phyloP scores from a whole-genome alignment of 305 asterid species.

The Ruellia speciosa region DNA sequence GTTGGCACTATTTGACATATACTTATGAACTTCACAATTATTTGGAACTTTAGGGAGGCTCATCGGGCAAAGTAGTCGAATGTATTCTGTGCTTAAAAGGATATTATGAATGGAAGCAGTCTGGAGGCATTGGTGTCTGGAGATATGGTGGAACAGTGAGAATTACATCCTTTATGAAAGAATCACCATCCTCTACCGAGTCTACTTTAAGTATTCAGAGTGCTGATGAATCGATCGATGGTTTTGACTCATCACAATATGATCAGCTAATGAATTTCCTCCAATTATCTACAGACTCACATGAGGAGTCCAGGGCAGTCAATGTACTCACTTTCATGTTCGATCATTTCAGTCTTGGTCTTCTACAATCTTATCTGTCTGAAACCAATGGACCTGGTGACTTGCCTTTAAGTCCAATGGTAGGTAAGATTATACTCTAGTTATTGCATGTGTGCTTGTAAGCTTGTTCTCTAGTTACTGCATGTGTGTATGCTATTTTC shows the following conservation, averaged over 20 bases:
- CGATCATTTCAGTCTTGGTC: slow-evolving; percentile 60
- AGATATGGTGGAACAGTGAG: slow-evolving; percentile 86
- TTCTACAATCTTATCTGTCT: slow-evolving; percentile 55
- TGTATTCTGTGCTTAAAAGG: slow-evolving; percentile 91
- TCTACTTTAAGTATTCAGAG: slow-evolving; percentile 51
- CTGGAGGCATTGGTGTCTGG: slow-evolving; percentile 93
- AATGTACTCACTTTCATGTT: slow-evolving; percentile 60
- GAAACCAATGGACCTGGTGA: slow-evolving; percentile 49
- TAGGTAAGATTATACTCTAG: slow-evolving; percentile 56
- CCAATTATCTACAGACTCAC: slow-evolving; percentile 48
- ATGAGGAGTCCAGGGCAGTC: slow-evolving; percentile 59
- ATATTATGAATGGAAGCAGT: slow-evolving; percentile 76
- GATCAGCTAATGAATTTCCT: slow-evolving; percentile 68
- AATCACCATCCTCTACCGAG: slow-evolving; percentile 43
- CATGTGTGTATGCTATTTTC: slow-evolving; percentile 10
- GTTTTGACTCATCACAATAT: slow-evolving; percentile 70
- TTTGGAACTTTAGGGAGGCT: slow-evolving; percentile 63
- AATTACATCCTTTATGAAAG: slow-evolving; percentile 62
- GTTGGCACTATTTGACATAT: slow-evolving; percentile 1
- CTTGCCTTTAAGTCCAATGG: slow-evolving; percentile 81
- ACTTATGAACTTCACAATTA: slow-evolving; percentile 12
- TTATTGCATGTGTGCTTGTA: slow-evolving; percentile 26
- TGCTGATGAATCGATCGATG: slow-evolving; percentile 67
- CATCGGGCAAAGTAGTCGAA: slow-evolving; percentile 86
- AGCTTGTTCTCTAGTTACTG: slow-evolving; percentile 33